These are phyloP conservation scores for Aspergillus sojae DNA, from an alignment of 2,329 filamentous ascomycete genomes.

Conservation along the genomic window DNA sequence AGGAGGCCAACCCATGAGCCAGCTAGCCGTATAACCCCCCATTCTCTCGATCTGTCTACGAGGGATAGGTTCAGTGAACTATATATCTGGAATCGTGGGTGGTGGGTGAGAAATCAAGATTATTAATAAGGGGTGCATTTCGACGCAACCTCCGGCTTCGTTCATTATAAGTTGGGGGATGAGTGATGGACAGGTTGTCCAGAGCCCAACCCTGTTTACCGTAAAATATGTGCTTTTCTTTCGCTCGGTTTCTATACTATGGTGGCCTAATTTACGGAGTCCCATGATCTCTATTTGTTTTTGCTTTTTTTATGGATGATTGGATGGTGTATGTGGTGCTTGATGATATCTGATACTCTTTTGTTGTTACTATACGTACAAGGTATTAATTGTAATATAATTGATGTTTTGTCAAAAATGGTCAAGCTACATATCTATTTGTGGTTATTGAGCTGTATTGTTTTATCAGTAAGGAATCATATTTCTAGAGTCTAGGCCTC, in stretches of 20 bases:
- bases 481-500: slow-evolving; percentile 17
- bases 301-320: slow-evolving; percentile 5
- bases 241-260: not conserved
- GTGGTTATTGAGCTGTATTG: not conserved
- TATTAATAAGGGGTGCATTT: not conserved
- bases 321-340: slow-evolving; percentile 18
- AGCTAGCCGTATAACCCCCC: not conserved
- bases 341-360: slow-evolving; percentile 13
- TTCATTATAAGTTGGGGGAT: not conserved
- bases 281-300: not conserved
- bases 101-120: not conserved
- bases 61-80: not conserved
- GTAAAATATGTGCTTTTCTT: not conserved
- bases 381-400: slow-evolving; percentile 24
- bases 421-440: not conserved
- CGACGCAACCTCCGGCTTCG: not conserved
- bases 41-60: not conserved
- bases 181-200: not conserved
- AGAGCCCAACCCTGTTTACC: not conserved
- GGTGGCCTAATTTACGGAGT: slow-evolving; percentile 1
- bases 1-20: slow-evolving; percentile 32
- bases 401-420: not conserved
- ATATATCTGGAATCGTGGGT: not conserved
- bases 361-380: slow-evolving; percentile 5
- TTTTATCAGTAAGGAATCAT: not conserved